Evolutionary conservation across 257 asterid species (phyloP).

Genomic region (Echium plantagineum): DNA sequence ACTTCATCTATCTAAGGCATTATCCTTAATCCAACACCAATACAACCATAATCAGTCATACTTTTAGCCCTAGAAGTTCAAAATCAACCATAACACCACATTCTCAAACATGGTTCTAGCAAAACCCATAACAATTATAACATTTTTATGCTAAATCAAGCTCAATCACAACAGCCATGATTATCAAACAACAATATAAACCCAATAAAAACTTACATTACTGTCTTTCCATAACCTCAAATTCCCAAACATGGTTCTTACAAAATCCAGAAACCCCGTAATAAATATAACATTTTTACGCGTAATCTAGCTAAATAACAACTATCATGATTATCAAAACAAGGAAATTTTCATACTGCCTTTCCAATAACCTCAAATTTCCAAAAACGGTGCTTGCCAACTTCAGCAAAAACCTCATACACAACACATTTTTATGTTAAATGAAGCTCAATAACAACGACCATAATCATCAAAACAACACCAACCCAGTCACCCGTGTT

Average conservation of each 20-base stretch:
- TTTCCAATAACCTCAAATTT: no score
- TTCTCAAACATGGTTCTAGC: no score
- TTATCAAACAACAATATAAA: neutral
- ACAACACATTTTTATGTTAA: no score
- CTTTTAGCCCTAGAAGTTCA: no score
- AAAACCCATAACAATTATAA: neutral
- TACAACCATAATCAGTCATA: neutral
- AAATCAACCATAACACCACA: no score
- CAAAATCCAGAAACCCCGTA: neutral
- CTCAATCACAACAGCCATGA: neutral
- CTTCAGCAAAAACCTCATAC: no score
- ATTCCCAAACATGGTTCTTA: no score
- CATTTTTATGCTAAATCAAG: neutral
- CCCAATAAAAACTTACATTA: constrained; percentile 46
- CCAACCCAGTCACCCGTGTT: neutral
- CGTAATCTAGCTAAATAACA: neutral
- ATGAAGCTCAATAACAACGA: neutral
- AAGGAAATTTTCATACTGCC: neutral
- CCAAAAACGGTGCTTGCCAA: no score
- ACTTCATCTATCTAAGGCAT: neutral
- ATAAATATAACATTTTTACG: neutral
- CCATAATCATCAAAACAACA: neutral
- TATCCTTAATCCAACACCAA: neutral
- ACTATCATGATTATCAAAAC: neutral
- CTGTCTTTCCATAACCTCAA: constrained; percentile 67